These are phyloP conservation scores for Populus hybrid DNA, from an alignment of 441 rosid species.

Conservation along the genomic window DNA sequence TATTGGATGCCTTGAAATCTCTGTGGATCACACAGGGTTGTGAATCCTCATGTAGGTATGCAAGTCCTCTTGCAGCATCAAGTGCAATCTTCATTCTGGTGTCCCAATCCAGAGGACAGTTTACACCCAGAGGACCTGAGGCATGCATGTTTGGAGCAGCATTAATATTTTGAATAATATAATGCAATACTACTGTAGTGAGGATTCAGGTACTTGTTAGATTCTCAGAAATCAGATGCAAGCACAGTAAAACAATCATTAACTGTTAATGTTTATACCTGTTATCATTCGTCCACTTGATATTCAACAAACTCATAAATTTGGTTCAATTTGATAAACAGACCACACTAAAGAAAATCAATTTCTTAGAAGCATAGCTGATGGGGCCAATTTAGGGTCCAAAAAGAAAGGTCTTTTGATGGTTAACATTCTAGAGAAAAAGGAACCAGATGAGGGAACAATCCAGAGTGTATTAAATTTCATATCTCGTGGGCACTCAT, in stretches of 20 bases:
- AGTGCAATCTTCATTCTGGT: conserved; percentile 97
- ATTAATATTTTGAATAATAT: conserved; percentile 3
- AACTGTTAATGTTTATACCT: background rate
- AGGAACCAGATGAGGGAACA: background rate
- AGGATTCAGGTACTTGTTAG: background rate
- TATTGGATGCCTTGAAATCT: conserved; percentile 95
- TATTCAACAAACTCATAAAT: background rate
- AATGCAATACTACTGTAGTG: background rate
- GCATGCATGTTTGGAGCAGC: conserved; percentile 19
- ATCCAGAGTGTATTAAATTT: background rate
- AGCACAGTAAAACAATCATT: background rate
- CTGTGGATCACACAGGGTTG: conserved; percentile 96
- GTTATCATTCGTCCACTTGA: background rate
- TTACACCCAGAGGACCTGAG: conserved; percentile 84
- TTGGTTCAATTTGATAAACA: background rate
- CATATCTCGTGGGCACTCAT: background rate
- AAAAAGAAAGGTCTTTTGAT: background rate
- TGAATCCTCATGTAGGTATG: conserved; percentile 94
- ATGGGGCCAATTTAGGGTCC: background rate
- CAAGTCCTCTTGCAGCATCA: conserved; percentile 97
- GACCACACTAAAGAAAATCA: background rate
- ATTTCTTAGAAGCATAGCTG: background rate
- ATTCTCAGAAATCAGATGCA: background rate
- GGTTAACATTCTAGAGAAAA: background rate
- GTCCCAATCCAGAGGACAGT: conserved; percentile 94